Percentiles rank a stretch among this genome's conserved stretches.
phyloP scores from a whole-genome alignment of 352 stramenopile species.

The Phytophthora podocarpi region DNA sequence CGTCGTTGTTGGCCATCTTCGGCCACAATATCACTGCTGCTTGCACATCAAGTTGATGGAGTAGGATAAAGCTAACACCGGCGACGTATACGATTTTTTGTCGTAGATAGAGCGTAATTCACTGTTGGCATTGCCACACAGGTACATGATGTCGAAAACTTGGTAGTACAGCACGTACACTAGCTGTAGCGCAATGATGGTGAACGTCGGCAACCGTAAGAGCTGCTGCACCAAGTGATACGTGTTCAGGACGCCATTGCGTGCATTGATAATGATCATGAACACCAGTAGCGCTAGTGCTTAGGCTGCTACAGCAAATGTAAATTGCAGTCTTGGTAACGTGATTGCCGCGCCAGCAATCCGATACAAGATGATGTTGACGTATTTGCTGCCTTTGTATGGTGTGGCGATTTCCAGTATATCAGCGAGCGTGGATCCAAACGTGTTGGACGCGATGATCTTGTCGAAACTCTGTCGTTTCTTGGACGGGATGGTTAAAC shows the following conservation, averaged over 20 bases:
- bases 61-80: slow-evolving; percentile 39
- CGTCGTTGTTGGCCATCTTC: slow-evolving; percentile 51
- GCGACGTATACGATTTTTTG: slow-evolving; percentile 45
- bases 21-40: slow-evolving; percentile 41
- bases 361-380: slow-evolving; percentile 36
- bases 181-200: slow-evolving; percentile 42
- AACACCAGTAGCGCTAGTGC: slow-evolving; percentile 37
- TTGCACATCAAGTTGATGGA: slow-evolving; percentile 46
- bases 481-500: slow-evolving; percentile 34
- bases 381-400: slow-evolving; percentile 24
- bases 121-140: slow-evolving; percentile 20
- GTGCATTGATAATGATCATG: slow-evolving; percentile 30
- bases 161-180: slow-evolving; percentile 52
- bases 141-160: slow-evolving; percentile 44
- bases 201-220: slow-evolving; percentile 40
- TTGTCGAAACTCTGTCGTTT: slow-evolving; percentile 42
- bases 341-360: slow-evolving; percentile 30
- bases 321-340: slow-evolving; percentile 41
- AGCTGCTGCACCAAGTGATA: slow-evolving; percentile 44
- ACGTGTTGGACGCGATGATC: slow-evolving; percentile 39
- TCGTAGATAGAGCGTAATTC: slow-evolving; percentile 22
- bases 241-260: slow-evolving; percentile 31
- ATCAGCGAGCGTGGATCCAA: slow-evolving; percentile 35
- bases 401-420: slow-evolving; percentile 37
- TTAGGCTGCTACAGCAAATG: slow-evolving; percentile 42